Conservation (phyloP, 2,329 filamentous ascomycete species). For the Fusarium liriodendri region DNA sequence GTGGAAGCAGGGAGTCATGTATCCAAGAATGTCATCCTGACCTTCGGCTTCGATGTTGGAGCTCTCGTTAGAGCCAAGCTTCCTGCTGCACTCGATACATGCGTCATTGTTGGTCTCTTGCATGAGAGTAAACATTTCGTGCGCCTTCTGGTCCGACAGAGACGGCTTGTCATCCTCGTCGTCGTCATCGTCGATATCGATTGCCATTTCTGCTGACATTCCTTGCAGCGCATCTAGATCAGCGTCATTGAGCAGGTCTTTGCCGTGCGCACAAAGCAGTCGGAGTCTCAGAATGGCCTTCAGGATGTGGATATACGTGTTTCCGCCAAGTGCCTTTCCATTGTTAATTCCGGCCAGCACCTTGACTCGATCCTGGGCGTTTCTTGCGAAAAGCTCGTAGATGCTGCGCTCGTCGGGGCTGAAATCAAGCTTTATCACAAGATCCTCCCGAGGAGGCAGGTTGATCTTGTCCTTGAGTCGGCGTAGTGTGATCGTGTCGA, state of each 20-base stretch:
- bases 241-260: conserved; percentile 85
- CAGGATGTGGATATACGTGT: conserved; percentile 92
- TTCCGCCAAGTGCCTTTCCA: conserved; percentile 79
- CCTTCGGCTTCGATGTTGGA: conserved; percentile 69
- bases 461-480: conserved; percentile 93
- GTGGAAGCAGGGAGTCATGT: conserved; percentile 90
- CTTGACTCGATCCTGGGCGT: conserved; percentile 83
- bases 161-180: conserved; percentile 68
- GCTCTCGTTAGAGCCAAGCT: conserved; percentile 66
- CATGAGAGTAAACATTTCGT: conserved; percentile 87
- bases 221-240: conserved; percentile 85
- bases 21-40: conserved; percentile 75
- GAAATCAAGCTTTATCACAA: conserved; percentile 80
- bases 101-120: conserved; percentile 81
- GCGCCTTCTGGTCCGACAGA: conserved; percentile 78
- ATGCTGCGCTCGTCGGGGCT: conserved; percentile 78
- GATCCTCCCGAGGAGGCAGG: conserved; percentile 79
- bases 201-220: conserved; percentile 84
- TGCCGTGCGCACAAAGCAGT: conserved; percentile 93
- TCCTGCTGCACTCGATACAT: conserved; percentile 77
- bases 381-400: conserved; percentile 86
- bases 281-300: conserved; percentile 91
- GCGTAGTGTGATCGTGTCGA: conserved; percentile 93
- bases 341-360: conserved; percentile 71
- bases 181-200: conserved; percentile 88